Base-by-base conservation (phyloP, 345 rosid genomes). In the Eucalyptus pauciflora region DNA sequence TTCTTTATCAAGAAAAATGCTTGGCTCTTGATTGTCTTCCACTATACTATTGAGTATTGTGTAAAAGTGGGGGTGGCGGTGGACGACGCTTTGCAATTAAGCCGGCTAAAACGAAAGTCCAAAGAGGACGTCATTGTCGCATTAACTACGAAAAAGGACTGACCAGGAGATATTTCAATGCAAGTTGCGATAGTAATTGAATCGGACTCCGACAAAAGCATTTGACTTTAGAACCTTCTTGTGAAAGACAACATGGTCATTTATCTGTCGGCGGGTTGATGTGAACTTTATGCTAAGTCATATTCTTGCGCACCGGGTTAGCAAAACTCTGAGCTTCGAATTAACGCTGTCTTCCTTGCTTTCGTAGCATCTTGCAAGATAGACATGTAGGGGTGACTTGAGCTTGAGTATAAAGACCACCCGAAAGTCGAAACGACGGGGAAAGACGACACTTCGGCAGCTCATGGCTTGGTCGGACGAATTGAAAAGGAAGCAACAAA, bases 261-360 rank as follows among this genome's bases (percentile, higher is more conserved):
- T 45, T 76, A 20, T 11, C 48, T 4, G 22, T 20, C 7, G 48
- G 48, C 13, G 29, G 85, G 85, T 76, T 20, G 6, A 41, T 20
- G 48, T 20, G 85, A 24, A 41, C 48, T 76, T 41, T 41, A 10
- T 12, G 8, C 45, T 5, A 3, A 11, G 48, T 11, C 45, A 41
- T 41, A 6, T 6, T 20, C 48, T 41, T 18, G 13, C 5, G 24
- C 76, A 2, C 8, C 41, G 76, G 37, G 41, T 8, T 64, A 64
- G 17, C 20, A 4, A 64, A 64, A 0, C 76, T 0, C 10, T 20
- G 4, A n/a, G 76, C 37, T 64, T n/a, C 5, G 2, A n/a, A n/a
- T 64, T n/a, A 64, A 64, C 10, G 41, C 25, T 25, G 13, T 76
- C 48, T 76, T 76, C 45, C 48, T 6, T 76, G 17, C 81, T 69